Evolutionary conservation across 1,284 basidiomycete species (phyloP), one percentile per base, ranked within the genome.

Genomic region (Schizopora paradoxa): DNA sequence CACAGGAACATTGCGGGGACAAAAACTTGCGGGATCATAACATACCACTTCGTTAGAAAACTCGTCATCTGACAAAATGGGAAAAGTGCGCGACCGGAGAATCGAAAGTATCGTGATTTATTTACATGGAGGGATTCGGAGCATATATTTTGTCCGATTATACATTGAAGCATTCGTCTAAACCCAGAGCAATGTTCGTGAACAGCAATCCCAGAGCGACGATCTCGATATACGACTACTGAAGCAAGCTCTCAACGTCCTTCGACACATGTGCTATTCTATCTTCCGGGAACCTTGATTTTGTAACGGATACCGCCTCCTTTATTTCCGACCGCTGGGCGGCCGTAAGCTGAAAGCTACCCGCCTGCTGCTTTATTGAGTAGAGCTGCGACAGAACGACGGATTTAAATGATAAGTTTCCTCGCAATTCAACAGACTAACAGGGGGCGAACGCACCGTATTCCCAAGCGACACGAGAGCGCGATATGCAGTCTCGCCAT

Each of bases 401-500:
- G 11, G 47, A 29, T 21, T 19, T 40, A 45, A 38, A 19, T 16
- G 40, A 42, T 6, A 39, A 16, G 19, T 40, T 29, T 28, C n/a
- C 31, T 32, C 16, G 16, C 33, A 42, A 6, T 5, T 26, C 11
- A 41, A 29, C 23, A 31, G 22, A 32, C 22, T 28, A 19, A n/a
- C 32, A 44, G 18, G 18, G 35, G 35, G 6, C 31, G 28, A 14
- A 68, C 81, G 59, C 50, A 91, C 89, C 37, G 88, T 64, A 61
- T 99, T 98, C 25, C 95, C 95, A 2, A 97, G 69, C 0, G 86
- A 93, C 11, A 96, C 86, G 5, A 90, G 66, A 1, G 85, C 73
- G 22, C 95, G 82, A 62, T 98, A 98, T 10, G 79, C 74, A 2
- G 86, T 81, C 60, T 99, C 95, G 16, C 79, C 71, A 51, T 99